Base-by-base conservation (phyloP, 78 protist genomes). In the Dictyostelium purpureum region DNA sequence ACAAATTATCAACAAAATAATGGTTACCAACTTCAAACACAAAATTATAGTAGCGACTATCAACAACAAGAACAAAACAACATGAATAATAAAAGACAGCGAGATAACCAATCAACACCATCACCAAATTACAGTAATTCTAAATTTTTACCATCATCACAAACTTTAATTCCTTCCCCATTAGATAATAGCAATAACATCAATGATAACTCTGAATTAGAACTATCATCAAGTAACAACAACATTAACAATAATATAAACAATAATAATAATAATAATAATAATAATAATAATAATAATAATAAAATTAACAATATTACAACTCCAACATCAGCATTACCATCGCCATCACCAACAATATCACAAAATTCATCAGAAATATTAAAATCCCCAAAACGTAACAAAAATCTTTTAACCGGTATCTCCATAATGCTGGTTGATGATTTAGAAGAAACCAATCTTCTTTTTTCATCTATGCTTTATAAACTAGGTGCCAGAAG, bases 401-500 rank as follows among this genome's bases (percentile, higher is more conserved):
- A 28, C n/a, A 40, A 42, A 9, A 69, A 69, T 69, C 5, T 69
- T 40, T 42, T 83, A 18, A 19, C 14, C 7, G 80, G 80, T 14
- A 45, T 83, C 9, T 19, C 37, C 10, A 57, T 83, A 24, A 42
- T 70, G 59, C 18, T 83, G 3, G 80, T 83, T 3, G 90, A 83
- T 57, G 90, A 83, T 59, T 26, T 56, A 26, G 90, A 83, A 21
- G 90, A 83, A 10, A 83, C 90, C 4, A 18, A 61, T 5, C 79
- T 71, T 19, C 35, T 83, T 14, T 56, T 83, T 2, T 52, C 90
- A 4, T 21, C 65, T 5, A 83, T 83, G 90, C 80, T 83, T 4
- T 69, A 69, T 28, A 83, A 67, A 35, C 18, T 61, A 45, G 90
- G 90, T 12, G 79, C 90, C 16, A 67, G 51, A 24, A 16, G 37